Percentiles rank a stretch among this genome's conserved stretches.
phyloP scores from a whole-genome alignment of 495 filamentous ascomycete genomes.

The Parmelia sp. region DNA sequence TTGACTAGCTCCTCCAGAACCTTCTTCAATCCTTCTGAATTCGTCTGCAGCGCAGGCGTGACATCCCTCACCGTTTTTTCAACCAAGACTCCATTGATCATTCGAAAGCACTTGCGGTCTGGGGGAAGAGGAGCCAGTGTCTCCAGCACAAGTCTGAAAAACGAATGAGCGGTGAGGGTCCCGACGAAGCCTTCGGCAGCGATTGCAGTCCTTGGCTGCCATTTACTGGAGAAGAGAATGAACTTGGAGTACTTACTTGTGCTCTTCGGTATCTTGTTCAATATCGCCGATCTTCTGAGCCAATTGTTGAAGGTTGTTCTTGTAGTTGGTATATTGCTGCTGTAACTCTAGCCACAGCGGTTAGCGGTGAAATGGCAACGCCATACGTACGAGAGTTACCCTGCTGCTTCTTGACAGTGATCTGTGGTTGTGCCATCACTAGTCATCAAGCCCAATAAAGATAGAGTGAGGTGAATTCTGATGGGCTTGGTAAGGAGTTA shows the following conservation, averaged over 20 bases:
- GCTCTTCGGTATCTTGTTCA: conserved; percentile 93
- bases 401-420: conserved; percentile 71
- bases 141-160: conserved; percentile 81
- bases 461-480: not conserved
- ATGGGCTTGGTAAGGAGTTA: not conserved
- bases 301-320: conserved; percentile 86
- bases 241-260: conserved; percentile 59
- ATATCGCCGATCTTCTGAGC: conserved; percentile 95
- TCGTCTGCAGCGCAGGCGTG: conserved; percentile 84
- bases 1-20: conserved; percentile 94
- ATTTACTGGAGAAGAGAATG: not conserved
- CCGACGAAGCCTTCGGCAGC: conserved; percentile 19
- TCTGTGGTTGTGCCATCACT: conserved; percentile 36
- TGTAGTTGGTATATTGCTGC: conserved; percentile 88
- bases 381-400: conserved; percentile 47
- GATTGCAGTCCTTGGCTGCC: not conserved
- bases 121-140: conserved; percentile 75
- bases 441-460: not conserved
- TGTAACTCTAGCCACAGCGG: conserved; percentile 68
- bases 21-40: conserved; percentile 88
- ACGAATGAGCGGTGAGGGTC: conserved; percentile 29
- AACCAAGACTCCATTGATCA: conserved; percentile 95
- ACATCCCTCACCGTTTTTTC: conserved; percentile 92
- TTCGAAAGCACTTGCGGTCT: conserved; percentile 94
- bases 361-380: conserved; percentile 9